phyloP scores from a whole-genome alignment of 2,329 filamentous ascomycete species.

The Colletotrichum agaves region DNA sequence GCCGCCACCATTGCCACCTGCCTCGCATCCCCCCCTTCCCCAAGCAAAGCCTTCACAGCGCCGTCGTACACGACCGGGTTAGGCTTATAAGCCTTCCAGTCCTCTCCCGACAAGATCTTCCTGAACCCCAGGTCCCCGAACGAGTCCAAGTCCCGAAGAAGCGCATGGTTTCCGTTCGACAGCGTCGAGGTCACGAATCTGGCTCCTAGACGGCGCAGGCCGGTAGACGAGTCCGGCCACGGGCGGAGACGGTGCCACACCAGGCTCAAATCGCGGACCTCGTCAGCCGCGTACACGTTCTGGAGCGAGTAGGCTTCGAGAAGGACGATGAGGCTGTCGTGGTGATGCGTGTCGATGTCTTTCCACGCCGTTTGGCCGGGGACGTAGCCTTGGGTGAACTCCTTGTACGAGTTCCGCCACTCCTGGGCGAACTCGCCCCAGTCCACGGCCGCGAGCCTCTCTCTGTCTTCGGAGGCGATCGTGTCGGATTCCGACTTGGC shows the following conservation, averaged over 20 bases:
- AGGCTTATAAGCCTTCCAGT: constrained; percentile 82
- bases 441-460: constrained; percentile 63
- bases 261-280: constrained; percentile 72
- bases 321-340: constrained; percentile 68
- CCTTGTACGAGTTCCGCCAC: constrained; percentile 74
- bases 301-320: constrained; percentile 65
- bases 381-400: constrained; percentile 67
- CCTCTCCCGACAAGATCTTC: constrained; percentile 72
- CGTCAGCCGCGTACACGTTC: constrained; percentile 71
- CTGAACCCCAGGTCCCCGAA: constrained; percentile 71
- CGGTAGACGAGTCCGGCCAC: constrained; percentile 72
- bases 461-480: constrained; percentile 54
- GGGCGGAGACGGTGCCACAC: constrained; percentile 79
- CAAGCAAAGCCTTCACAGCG: constrained; percentile 64
- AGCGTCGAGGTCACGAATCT: constrained; percentile 72
- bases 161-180: constrained; percentile 76
- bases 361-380: constrained; percentile 65
- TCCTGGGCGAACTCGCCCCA: constrained; percentile 75
- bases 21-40: constrained; percentile 57
- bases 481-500: constrained; percentile 55
- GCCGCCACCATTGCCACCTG: constrained; percentile 83
- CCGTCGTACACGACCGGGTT: constrained; percentile 74
- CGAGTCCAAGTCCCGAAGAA: constrained; percentile 73
- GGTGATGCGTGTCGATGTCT: constrained; percentile 78
- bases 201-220: constrained; percentile 64